phyloP scores from a whole-genome alignment of 805 yeast genomes.

The Ogataea degrootiae region DNA sequence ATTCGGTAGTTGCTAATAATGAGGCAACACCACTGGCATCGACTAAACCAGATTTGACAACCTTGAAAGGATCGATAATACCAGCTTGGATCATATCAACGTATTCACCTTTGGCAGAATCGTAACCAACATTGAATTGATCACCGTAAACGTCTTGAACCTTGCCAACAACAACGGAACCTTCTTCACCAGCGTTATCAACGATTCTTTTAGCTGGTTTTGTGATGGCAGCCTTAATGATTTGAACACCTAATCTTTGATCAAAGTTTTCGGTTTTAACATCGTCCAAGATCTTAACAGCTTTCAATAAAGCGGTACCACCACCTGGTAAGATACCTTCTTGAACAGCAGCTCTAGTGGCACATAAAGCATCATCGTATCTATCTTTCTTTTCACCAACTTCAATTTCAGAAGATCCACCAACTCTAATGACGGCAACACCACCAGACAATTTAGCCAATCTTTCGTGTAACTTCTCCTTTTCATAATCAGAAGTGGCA shows the following conservation, averaged over 20 bases:
- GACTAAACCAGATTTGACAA: slow-evolving; percentile 89
- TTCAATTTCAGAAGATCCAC: slow-evolving; percentile 95
- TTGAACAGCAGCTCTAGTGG: slow-evolving; percentile 98
- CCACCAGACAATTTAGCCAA: slow-evolving; percentile 96
- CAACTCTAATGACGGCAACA: slow-evolving; percentile 97
- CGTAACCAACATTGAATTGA: slow-evolving; percentile 86
- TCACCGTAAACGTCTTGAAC: slow-evolving; percentile 54
- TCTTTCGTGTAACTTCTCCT: slow-evolving; percentile 95
- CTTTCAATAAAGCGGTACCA: slow-evolving; percentile 96
- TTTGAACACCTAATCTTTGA: slow-evolving; percentile 92
- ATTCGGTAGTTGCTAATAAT: slow-evolving; percentile 94
- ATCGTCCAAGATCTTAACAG: slow-evolving; percentile 66
- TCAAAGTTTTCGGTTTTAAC: slow-evolving; percentile 85
- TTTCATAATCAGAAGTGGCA: slow-evolving; percentile 83
- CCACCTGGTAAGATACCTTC: slow-evolving; percentile 99
- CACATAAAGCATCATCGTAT: slow-evolving; percentile 96
- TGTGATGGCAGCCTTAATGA: slow-evolving; percentile 86
- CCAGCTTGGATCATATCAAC: slow-evolving; percentile 96
- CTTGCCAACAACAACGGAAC: slow-evolving; percentile 93
- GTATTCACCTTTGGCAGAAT: slow-evolving; percentile 87
- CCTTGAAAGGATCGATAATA: slow-evolving; percentile 98
- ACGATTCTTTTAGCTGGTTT: slow-evolving; percentile 95
- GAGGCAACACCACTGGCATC: slow-evolving; percentile 99
- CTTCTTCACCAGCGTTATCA: slow-evolving; percentile 97
- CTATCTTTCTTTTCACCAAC: slow-evolving; percentile 99